Evolutionary conservation across 805 yeast species (phyloP).

Genomic region (Vanderwaltozyma yarrowii): DNA sequence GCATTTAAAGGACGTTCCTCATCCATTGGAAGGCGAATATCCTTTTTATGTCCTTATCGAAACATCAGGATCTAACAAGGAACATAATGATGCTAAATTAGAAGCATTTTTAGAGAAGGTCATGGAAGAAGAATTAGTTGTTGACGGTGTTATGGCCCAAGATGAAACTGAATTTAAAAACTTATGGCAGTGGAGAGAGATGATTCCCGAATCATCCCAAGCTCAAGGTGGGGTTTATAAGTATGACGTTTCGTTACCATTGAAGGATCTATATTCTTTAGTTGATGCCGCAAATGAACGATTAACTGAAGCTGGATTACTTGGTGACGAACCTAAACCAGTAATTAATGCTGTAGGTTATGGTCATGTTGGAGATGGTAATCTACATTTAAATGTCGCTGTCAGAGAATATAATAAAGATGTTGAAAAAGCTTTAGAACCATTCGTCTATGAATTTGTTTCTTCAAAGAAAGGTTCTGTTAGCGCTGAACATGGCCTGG

Average conservation of each 20-base stretch:
- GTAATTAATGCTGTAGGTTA: slow-evolving; percentile 88
- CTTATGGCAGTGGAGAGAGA: slow-evolving; percentile 95
- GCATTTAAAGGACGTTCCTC: slow-evolving; percentile 44
- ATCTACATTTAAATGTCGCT: slow-evolving; percentile 85
- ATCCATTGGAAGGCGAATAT: slow-evolving; percentile 59
- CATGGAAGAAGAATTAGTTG: slow-evolving; percentile 74
- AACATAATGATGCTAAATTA: slow-evolving; percentile 86
- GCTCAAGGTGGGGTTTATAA: slow-evolving; percentile 91
- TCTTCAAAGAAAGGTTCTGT: slow-evolving; percentile 65
- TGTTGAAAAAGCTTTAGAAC: slow-evolving; percentile 78
- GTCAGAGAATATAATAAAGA: slow-evolving; percentile 72
- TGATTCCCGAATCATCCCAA: slow-evolving; percentile 81
- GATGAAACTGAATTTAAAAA: slow-evolving; percentile 78
- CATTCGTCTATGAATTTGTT: slow-evolving; percentile 92
- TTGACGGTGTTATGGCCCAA: slow-evolving; percentile 94
- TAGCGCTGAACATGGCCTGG: slow-evolving; percentile 96
- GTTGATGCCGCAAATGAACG: slow-evolving; percentile 68
- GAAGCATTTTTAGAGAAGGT: slow-evolving; percentile 73
- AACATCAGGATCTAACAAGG: slow-evolving; percentile 90
- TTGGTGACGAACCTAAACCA: slow-evolving; percentile 49
- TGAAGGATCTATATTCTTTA: slow-evolving; percentile 67
- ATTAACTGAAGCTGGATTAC: slow-evolving; percentile 45
- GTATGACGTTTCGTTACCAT: slow-evolving; percentile 90
- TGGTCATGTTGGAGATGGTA: slow-evolving; percentile 98
- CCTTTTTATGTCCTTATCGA: slow-evolving; percentile 90